Conservation (phyloP, 345 rosid species). For the Pseudoturritis turrita region DNA sequence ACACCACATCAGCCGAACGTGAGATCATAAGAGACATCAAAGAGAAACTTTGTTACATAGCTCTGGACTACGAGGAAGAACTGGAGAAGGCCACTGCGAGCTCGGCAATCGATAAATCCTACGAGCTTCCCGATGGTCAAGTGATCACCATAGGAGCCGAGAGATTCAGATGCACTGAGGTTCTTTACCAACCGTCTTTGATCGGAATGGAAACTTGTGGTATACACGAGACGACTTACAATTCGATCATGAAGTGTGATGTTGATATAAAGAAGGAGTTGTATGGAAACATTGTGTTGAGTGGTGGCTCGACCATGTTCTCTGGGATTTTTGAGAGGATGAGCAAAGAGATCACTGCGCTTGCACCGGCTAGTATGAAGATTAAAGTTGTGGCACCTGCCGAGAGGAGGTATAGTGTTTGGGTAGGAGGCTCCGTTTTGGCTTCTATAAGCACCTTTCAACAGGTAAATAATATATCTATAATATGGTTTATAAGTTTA, state of each 20-base stretch:
- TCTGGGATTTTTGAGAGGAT: conserved; percentile 70
- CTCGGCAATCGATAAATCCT: conserved; percentile 61
- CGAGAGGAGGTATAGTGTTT: conserved; percentile 15
- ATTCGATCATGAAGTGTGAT: conserved; percentile 66
- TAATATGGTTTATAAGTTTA: not conserved
- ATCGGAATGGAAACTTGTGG: conserved; percentile 63
- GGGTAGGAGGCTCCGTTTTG: conserved; percentile 16
- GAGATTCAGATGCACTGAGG: conserved; percentile 77
- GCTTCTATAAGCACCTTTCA: conserved; percentile 55
- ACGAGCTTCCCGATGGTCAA: conserved; percentile 69
- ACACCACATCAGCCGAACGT: conserved; percentile 54
- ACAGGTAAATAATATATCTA: conserved; percentile 33
- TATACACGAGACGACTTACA: conserved; percentile 56
- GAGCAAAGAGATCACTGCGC: conserved; percentile 72
- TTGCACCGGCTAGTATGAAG: conserved; percentile 35
- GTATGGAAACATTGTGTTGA: conserved; percentile 50
- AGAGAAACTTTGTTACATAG: conserved; percentile 68
- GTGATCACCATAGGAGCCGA: conserved; percentile 69
- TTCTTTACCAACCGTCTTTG: conserved; percentile 74
- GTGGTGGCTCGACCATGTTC: conserved; percentile 68
- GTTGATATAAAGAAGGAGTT: conserved; percentile 62
- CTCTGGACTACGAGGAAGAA: conserved; percentile 70
- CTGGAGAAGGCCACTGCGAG: conserved; percentile 52
- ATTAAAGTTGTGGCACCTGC: not conserved
- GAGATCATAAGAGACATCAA: conserved; percentile 51